Conservation (phyloP, 1,284 basidiomycete species). For the Microbotryum silenes-acaulis region DNA sequence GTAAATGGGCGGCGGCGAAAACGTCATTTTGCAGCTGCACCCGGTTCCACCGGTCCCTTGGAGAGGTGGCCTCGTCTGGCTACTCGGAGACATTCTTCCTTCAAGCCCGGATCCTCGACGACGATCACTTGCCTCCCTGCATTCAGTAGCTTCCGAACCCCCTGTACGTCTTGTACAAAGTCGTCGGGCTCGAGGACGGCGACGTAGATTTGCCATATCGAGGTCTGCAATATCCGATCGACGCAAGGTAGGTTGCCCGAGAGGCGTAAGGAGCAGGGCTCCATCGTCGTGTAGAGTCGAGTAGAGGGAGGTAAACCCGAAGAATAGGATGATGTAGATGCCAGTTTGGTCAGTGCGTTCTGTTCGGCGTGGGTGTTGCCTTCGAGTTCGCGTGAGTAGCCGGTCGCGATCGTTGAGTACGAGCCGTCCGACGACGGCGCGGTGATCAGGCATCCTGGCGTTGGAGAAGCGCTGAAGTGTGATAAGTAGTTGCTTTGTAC, state of each 20-base stretch:
- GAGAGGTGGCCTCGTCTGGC: too few species aligned
- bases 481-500: background rate
- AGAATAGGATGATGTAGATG: constrained; percentile 38
- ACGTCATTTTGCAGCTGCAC: too few species aligned
- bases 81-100: constrained; percentile 1
- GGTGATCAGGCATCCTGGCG: constrained; percentile 30
- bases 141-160: constrained; percentile 63
- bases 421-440: constrained; percentile 10
- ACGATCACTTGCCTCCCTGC: constrained; percentile 70
- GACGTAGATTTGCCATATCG: constrained; percentile 70
- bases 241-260: constrained; percentile 82
- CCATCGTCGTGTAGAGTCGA: constrained; percentile 81
- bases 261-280: constrained; percentile 86
- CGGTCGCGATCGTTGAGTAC: constrained; percentile 56
- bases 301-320: constrained; percentile 37
- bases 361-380: constrained; percentile 98
- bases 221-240: constrained; percentile 67
- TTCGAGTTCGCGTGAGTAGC: constrained; percentile 82
- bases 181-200: constrained; percentile 90
- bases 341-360: constrained; percentile 75
- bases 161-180: constrained; percentile 81
- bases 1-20: too few species aligned
- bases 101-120: constrained; percentile 51
- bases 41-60: too few species aligned
- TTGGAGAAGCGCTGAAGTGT: constrained; percentile 37